Conservation (phyloP, 805 yeast species). For the Pichia membranifaciens region DNA sequence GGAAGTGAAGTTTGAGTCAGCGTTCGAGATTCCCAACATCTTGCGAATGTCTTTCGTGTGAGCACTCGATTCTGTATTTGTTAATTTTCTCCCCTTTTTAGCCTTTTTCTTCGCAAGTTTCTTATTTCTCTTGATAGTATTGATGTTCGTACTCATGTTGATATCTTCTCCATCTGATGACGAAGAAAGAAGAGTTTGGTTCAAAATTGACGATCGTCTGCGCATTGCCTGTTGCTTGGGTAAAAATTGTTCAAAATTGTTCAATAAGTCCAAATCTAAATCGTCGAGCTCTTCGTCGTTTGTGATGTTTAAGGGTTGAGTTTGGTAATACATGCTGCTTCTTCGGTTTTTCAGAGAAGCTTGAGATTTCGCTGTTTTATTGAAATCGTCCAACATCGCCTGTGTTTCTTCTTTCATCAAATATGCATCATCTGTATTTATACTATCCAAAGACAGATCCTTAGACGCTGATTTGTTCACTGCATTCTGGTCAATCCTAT, state of each 20-base stretch:
- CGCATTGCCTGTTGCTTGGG: slow-evolving; percentile 17
- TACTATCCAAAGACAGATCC: slow-evolving; percentile 9
- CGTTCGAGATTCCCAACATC: slow-evolving; percentile 15
- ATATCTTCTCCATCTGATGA: slow-evolving; percentile 26
- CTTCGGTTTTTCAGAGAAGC: slow-evolving; percentile 9
- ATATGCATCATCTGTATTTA: slow-evolving; percentile 23
- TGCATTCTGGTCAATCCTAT: slow-evolving; percentile 8
- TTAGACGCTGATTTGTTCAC: slow-evolving; percentile 8
- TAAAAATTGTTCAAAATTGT: slow-evolving; percentile 17
- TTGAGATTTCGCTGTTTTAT: slow-evolving; percentile 16
- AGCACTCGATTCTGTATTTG: neutral
- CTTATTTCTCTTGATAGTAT: slow-evolving; percentile 1
- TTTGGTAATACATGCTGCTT: slow-evolving; percentile 15
- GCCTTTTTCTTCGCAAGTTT: slow-evolving; percentile 2
- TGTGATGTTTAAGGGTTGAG: slow-evolving; percentile 29
- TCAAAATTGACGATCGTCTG: slow-evolving; percentile 46
- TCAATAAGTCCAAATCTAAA: slow-evolving; percentile 22
- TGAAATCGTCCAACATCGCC: slow-evolving; percentile 37
- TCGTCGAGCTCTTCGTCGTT: slow-evolving; percentile 29
- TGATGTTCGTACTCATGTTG: slow-evolving; percentile 11
- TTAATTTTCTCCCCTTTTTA: slow-evolving; percentile 7
- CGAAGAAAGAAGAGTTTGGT: slow-evolving; percentile 16
- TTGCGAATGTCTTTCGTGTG: slow-evolving; percentile 26
- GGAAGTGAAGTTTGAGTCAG: slow-evolving; percentile 14
- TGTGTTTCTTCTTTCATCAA: slow-evolving; percentile 38